A percentile compares a stretch with the other conserved stretches of the same genome.
Evolutionary conservation across 371 early-diverging fungal species (phyloP).

Genomic region (Actinomortierella ambigua): DNA sequence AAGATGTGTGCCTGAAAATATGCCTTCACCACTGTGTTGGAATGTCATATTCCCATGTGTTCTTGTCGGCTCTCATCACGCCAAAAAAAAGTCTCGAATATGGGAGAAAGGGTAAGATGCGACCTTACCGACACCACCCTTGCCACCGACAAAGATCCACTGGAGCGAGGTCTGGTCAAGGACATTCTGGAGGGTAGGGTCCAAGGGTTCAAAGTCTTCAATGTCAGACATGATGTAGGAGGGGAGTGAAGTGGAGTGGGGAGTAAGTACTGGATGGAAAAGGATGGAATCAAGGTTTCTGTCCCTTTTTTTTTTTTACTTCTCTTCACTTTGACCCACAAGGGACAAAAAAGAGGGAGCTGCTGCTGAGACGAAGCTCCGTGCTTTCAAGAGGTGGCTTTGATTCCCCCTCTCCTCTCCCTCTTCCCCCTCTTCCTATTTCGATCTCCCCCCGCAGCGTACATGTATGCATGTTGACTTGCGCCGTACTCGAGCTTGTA

Average conservation of each 20-base stretch:
- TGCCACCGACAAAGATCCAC: slow-evolving; percentile 99
- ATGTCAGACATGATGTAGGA: slow-evolving; percentile 24
- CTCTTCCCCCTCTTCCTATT: slow-evolving; percentile 12
- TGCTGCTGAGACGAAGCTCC: no score
- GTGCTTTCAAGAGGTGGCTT: no score
- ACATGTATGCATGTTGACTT: no score
- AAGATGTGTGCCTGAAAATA: not conserved
- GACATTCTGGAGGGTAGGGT: slow-evolving; percentile 91
- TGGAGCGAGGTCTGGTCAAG: slow-evolving; percentile 93
- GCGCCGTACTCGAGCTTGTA: no score
- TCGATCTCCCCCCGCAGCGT: no score
- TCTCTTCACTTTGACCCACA: not conserved
- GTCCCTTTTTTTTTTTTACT: not conserved
- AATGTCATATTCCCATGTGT: no score
- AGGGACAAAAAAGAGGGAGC: slow-evolving; percentile 12
- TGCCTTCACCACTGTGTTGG: not conserved
- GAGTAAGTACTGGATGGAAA: not conserved
- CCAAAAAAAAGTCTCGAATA: not conserved
- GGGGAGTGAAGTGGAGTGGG: no score
- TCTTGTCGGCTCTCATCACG: not conserved
- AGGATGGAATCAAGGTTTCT: slow-evolving; percentile 3
- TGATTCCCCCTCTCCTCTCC: slow-evolving; percentile 27
- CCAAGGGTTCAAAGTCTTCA: slow-evolving; percentile 69
- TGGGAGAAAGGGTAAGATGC: not conserved
- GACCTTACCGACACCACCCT: slow-evolving; percentile 96